These are phyloP conservation scores for Cercophora newfieldiana DNA, from an alignment of 495 filamentous ascomycete species.

Conservation along the genomic window DNA sequence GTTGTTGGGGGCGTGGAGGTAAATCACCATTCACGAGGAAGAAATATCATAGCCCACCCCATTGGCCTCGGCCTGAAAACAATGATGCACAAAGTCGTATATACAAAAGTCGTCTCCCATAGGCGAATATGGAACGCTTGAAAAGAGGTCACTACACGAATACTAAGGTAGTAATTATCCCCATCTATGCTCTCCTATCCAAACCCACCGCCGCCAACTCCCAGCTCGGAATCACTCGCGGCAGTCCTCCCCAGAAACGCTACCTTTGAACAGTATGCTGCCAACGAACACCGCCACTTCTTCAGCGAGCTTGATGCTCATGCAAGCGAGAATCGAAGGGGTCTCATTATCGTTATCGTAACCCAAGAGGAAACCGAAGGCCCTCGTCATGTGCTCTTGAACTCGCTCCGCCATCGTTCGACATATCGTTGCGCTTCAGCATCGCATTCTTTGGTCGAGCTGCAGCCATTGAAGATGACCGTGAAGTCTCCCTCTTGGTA, in stretches of 20 bases:
- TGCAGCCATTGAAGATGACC: constrained; percentile 72
- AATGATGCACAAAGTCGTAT: neutral
- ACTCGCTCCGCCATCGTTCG: constrained; percentile 48
- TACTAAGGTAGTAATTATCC: neutral
- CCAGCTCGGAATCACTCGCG: neutral
- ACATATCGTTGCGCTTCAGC: constrained; percentile 56
- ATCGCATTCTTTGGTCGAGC: constrained; percentile 61
- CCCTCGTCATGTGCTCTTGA: constrained; percentile 29
- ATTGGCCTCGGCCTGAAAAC: too few relatives aligned
- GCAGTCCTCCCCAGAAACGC: neutral
- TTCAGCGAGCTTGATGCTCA: neutral
- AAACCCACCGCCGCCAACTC: neutral
- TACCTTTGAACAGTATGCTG: neutral
- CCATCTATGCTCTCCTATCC: neutral
- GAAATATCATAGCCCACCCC: too few relatives aligned
- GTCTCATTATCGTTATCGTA: constrained; percentile 4
- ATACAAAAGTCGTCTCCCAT: neutral
- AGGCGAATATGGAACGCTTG: neutral
- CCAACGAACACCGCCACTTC: neutral
- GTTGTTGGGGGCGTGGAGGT: neutral
- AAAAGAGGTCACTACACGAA: neutral
- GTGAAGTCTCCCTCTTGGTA: constrained; percentile 88
- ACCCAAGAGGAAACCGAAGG: neutral
- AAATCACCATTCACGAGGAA: neutral
- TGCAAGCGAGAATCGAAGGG: neutral